Evolutionary conservation across 345 rosid species (phyloP).

Genomic region (Populus deltoides): DNA sequence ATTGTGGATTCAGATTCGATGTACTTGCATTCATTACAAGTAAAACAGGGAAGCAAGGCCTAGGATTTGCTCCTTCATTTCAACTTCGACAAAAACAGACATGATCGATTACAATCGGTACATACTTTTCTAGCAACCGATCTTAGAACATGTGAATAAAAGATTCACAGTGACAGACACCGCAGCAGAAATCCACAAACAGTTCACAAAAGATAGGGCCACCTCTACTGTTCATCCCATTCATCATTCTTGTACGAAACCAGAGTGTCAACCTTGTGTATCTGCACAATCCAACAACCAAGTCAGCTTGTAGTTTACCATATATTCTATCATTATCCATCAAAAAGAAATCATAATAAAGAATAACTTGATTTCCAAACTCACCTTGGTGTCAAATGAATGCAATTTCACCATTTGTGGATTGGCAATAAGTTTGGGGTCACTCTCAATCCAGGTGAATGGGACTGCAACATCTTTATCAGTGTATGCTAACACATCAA

Average conservation of each 20-base stretch:
- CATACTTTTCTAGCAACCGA: background rate
- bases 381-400: conserved; percentile 89
- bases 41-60: background rate
- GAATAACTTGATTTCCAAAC: background rate
- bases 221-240: conserved; percentile 75
- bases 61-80: background rate
- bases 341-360: background rate
- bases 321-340: background rate
- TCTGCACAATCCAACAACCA: conserved; percentile 41
- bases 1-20: too few species aligned
- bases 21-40: too few species aligned
- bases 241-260: conserved; percentile 96
- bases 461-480: conserved; percentile 89
- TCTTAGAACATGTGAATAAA: conserved; percentile 45
- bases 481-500: conserved; percentile 91
- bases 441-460: conserved; percentile 94
- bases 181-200: background rate
- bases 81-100: background rate
- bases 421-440: conserved; percentile 87
- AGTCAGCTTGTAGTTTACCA: background rate
- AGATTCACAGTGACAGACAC: conserved; percentile 40
- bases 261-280: conserved; percentile 93
- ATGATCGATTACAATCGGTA: background rate
- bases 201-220: background rate
- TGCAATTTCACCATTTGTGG: conserved; percentile 99